Conservation (phyloP, 2,329 filamentous ascomycete genomes). For the Aaosphaeria arxii region DNA sequence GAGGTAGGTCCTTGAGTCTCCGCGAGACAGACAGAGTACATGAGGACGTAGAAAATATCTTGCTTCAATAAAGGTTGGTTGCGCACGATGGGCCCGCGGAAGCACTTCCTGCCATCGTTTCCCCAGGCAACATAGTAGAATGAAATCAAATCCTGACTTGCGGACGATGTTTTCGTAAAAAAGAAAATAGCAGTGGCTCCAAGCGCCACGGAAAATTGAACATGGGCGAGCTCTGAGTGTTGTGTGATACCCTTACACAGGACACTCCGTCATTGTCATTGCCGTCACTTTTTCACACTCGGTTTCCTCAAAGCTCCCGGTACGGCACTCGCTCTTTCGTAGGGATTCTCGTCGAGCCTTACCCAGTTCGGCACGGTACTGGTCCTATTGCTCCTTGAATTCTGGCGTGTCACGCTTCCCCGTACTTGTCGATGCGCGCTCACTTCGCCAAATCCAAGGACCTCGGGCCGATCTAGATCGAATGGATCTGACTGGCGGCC, state of each 20-base stretch:
- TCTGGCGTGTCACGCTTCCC: slow-evolving; percentile 26
- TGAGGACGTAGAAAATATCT: too few relatives aligned
- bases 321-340: slow-evolving; percentile 14
- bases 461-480: slow-evolving; percentile 39
- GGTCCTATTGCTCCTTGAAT: slow-evolving; percentile 21
- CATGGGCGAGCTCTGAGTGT: too few relatives aligned
- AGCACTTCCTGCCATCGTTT: slow-evolving; percentile 32
- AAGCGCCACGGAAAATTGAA: too few relatives aligned
- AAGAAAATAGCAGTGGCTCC: too few relatives aligned
- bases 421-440: slow-evolving; percentile 23
- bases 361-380: slow-evolving; percentile 31
- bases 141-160: neutral
- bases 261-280: neutral
- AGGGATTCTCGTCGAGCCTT: slow-evolving; percentile 13
- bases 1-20: too few relatives aligned
- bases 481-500: slow-evolving; percentile 40
- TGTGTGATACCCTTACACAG: too few relatives aligned
- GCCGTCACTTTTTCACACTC: slow-evolving; percentile 16
- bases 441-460: slow-evolving; percentile 32
- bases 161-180: too few relatives aligned
- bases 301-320: slow-evolving; percentile 14
- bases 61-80: neutral
- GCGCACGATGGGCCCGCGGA: slow-evolving; percentile 24
- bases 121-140: slow-evolving; percentile 3
- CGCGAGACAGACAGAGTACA: too few relatives aligned